These are phyloP conservation scores for Durusdinium trenchii DNA, from an alignment of 73 alveolate genomes.

Conservation along the genomic window DNA sequence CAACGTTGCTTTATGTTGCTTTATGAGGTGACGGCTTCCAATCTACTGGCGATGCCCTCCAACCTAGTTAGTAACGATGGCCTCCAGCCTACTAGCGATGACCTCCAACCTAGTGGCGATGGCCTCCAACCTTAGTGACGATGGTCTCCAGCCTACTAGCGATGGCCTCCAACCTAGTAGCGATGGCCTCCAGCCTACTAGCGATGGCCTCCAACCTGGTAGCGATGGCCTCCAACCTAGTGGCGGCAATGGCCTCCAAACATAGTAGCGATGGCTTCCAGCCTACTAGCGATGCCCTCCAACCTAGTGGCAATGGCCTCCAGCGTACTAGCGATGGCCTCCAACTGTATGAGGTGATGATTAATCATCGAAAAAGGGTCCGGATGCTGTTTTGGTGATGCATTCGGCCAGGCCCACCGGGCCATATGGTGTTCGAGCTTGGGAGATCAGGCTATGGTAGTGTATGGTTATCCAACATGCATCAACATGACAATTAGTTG, in stretches of 20 bases:
- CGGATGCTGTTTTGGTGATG: neutral
- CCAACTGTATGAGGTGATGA: neutral
- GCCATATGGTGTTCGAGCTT: conserved; percentile 28
- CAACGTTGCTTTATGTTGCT: too few relatives aligned
- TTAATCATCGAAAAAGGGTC: neutral
- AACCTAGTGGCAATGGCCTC: neutral
- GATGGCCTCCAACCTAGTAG: neutral
- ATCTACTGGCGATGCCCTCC: neutral
- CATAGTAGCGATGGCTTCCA: neutral
- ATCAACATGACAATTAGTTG: too few relatives aligned
- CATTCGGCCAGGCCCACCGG: conserved; percentile 13
- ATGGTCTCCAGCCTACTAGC: neutral
- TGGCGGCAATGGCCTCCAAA: neutral
- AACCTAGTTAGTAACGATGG: neutral
- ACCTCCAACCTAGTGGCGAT: neutral
- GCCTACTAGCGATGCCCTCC: neutral
- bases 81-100: neutral
- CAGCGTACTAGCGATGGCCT: neutral
- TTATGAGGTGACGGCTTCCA: neutral
- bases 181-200: too few relatives aligned
- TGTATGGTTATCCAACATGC: neutral
- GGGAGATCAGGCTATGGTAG: neutral
- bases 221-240: too few relatives aligned
- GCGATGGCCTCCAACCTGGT: neutral
- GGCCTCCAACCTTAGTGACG: neutral